Conservation (phyloP, 2,329 filamentous ascomycete genomes). For the Ilyonectria robusta region DNA sequence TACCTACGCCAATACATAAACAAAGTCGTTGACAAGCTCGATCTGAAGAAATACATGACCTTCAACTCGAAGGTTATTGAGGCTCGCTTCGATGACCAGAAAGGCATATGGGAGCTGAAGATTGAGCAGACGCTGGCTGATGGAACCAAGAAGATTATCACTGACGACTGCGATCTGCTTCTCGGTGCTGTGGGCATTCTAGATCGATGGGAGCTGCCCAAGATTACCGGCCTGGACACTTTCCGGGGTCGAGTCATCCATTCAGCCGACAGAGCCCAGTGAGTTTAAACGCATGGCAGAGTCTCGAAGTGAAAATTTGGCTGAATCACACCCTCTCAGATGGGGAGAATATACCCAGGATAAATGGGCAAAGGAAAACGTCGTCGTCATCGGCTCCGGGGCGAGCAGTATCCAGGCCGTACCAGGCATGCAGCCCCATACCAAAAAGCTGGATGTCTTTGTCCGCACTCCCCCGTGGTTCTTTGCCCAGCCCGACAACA, state of each 20-base stretch:
- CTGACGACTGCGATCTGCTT: background rate
- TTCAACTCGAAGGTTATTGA: slow-evolving; percentile 4
- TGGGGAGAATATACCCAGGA: background rate
- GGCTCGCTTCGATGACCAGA: background rate
- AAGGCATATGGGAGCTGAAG: background rate
- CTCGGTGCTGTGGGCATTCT: slow-evolving; percentile 3
- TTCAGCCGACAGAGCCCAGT: background rate
- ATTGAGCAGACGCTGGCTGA: slow-evolving; percentile 2
- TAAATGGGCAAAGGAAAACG: background rate
- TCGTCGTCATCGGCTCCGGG: slow-evolving; percentile 20
- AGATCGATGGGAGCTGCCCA: slow-evolving; percentile 7
- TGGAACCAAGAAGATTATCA: background rate
- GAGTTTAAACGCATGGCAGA: background rate
- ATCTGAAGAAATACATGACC: slow-evolving; percentile 7
- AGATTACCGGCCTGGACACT: background rate
- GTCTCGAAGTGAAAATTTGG: background rate
- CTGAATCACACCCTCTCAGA: background rate
- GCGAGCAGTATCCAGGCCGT: slow-evolving; percentile 15
- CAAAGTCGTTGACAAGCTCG: background rate
- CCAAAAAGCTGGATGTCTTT: slow-evolving; percentile 17
- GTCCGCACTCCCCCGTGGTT: slow-evolving; percentile 10
- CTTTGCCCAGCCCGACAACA: background rate
- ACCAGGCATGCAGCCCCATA: slow-evolving; percentile 20
- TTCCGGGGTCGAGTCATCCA: slow-evolving; percentile 14
- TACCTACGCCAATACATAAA: background rate